phyloP scores from a whole-genome alignment of 2,329 filamentous ascomycete species.

The Cercospora janseana region DNA sequence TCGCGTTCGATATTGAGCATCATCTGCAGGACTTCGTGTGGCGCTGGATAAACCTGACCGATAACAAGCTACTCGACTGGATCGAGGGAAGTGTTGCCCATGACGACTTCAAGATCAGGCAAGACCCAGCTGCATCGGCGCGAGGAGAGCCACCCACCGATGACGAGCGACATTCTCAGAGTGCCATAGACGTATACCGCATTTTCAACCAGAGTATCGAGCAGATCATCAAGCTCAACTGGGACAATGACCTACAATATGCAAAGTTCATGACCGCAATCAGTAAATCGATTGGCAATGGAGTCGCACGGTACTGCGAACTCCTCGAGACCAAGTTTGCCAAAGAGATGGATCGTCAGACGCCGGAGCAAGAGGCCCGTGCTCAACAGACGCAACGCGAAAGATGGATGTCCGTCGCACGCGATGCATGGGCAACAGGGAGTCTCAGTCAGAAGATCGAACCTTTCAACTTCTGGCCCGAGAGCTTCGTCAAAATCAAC shows the following conservation, averaged over 20 bases:
- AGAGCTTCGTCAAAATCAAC: constrained; percentile 97
- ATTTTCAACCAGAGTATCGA: constrained; percentile 91
- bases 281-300: constrained; percentile 77
- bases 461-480: constrained; percentile 92
- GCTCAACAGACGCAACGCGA: constrained; percentile 80
- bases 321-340: constrained; percentile 79
- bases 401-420: constrained; percentile 88
- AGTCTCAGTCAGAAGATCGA: constrained; percentile 86
- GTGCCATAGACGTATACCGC: constrained; percentile 87
- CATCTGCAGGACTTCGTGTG: constrained; percentile 89
- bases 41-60: constrained; percentile 85
- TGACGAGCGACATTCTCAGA: constrained; percentile 86
- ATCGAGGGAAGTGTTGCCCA: constrained; percentile 89
- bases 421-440: constrained; percentile 74
- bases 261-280: constrained; percentile 96
- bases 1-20: constrained; percentile 84
- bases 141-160: constrained; percentile 59
- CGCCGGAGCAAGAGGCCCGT: constrained; percentile 79
- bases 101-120: constrained; percentile 77
- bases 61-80: constrained; percentile 75
- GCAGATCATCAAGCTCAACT: constrained; percentile 79
- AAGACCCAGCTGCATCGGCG: constrained; percentile 58
- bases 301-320: constrained; percentile 87
- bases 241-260: constrained; percentile 90
- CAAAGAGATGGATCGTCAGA: constrained; percentile 88